Evolutionary conservation across 768 basidiomycete genomes (phyloP), one percentile per base, ranked within the genome.

Genomic region (Lentinula lateritia): DNA sequence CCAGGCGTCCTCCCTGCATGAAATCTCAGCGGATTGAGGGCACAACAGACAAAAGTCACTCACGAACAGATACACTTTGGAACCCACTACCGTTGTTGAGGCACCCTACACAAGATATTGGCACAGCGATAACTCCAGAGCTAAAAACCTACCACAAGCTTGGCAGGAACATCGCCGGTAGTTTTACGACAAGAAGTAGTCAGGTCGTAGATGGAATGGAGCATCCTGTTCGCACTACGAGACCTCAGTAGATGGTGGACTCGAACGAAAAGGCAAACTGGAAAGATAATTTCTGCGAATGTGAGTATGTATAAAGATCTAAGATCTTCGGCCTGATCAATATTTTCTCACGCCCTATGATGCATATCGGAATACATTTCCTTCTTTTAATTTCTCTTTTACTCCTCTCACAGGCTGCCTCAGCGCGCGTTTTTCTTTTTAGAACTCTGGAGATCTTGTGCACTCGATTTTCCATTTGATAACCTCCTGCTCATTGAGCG

Each of bases 1-100:
- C 93, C 57, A 92, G 78, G 39, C 95, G 84, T 15, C 95, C 95
- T 48, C 94, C 96, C 90, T 93, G 65, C 4, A 62, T 28, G 16
- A 61, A 16, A 20, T 38, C 50, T 32, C 52, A 50, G 16, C 7
- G 39, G 6, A 8, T 58, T 60, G 10, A 52, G 20, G 32, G 1
- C 34, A 28, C 6, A 12, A 55, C 4, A 61, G 36, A 32, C 1
- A 34, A n/a, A 12, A 6, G 18, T 5, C 18, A 75, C 88, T 76
- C 70, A 93, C 92, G 70, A 95, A 96, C 38, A 97, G 84, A 71
- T 91, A 96, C 83, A 95, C 84, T 73, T 89, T 89, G 50, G 89
- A 88, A 52, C 90, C 91, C 38, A 94, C 83, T 62, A 94, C 88
- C 43, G 93, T 95, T n/a, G 92, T 92, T 7, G 92, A 93, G 23